Percentiles rank a stretch among this genome's conserved stretches.
phyloP scores from a whole-genome alignment of 164 flowering plant species.

The Stephania japonica region DNA sequence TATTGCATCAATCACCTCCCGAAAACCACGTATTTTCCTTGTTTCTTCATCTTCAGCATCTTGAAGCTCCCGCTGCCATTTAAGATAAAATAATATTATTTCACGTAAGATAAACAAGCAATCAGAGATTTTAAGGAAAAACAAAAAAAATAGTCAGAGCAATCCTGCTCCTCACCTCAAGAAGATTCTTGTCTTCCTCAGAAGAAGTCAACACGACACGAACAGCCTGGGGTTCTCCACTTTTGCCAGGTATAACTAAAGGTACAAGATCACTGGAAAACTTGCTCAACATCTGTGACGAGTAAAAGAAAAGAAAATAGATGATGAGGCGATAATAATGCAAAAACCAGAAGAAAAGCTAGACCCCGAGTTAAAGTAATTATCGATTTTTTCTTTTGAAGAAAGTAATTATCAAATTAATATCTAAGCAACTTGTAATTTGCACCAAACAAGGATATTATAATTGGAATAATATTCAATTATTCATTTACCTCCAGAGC shows the following conservation, averaged over 20 bases:
- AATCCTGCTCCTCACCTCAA: slow-evolving; percentile 36
- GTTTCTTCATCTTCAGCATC: slow-evolving; percentile 51
- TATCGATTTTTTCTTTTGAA: too few species aligned
- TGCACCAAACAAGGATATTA: background rate
- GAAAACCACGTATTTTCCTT: slow-evolving; percentile 60
- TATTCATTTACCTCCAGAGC: slow-evolving; percentile 45
- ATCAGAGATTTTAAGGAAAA: too few species aligned
- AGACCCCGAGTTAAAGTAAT: background rate
- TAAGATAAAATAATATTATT: background rate
- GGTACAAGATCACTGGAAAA: slow-evolving; percentile 66
- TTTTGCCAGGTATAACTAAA: slow-evolving; percentile 51
- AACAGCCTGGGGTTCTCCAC: slow-evolving; percentile 53
- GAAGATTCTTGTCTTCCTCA: slow-evolving; percentile 57
- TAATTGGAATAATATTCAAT: slow-evolving; percentile 6
- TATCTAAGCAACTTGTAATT: background rate
- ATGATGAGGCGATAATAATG: background rate
- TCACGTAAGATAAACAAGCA: slow-evolving; percentile 7
- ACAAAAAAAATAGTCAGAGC: slow-evolving; percentile 1
- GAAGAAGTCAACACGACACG: slow-evolving; percentile 67
- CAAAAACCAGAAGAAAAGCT: background rate
- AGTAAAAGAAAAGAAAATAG: slow-evolving; percentile 7
- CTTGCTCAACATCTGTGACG: slow-evolving; percentile 46
- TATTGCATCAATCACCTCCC: slow-evolving; percentile 86
- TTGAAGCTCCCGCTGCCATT: slow-evolving; percentile 54
- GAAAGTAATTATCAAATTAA: too few species aligned